Conservation (phyloP, 306 rosid species). For the Cyamopsis tetragonoloba region DNA sequence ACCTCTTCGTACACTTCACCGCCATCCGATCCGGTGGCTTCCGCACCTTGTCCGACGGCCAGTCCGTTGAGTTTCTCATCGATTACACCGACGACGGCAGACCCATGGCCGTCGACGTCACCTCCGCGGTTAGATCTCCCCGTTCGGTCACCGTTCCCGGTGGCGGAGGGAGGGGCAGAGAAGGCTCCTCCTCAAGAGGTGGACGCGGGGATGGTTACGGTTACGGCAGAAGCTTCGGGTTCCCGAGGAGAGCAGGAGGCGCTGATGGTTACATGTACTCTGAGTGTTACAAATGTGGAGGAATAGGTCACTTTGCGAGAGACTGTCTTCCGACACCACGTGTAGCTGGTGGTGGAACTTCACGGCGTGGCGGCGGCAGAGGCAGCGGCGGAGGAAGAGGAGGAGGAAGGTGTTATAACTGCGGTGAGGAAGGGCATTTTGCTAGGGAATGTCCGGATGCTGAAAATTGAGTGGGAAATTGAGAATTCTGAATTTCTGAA, state of each 20-base stretch:
- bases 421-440: slow-evolving; percentile 85
- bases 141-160: slow-evolving; percentile 13
- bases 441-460: slow-evolving; percentile 61
- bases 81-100: slow-evolving; percentile 53
- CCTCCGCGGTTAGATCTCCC: slow-evolving; percentile 34
- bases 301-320: slow-evolving; percentile 64
- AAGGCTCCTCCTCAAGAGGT: too few relatives aligned
- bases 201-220: slow-evolving; percentile 32
- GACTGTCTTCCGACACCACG: slow-evolving; percentile 44
- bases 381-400: slow-evolving; percentile 26
- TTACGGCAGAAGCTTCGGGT: slow-evolving; percentile 17
- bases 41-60: slow-evolving; percentile 61
- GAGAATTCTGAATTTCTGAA: background rate
- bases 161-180: slow-evolving; percentile 43
- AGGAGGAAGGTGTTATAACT: slow-evolving; percentile 51
- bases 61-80: slow-evolving; percentile 53
- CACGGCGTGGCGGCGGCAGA: slow-evolving; percentile 16
- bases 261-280: slow-evolving; percentile 33
- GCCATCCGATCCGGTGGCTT: slow-evolving; percentile 73
- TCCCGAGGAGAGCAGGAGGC: slow-evolving; percentile 17
- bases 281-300: slow-evolving; percentile 70
- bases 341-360: slow-evolving; percentile 23
- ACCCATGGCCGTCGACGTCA: slow-evolving; percentile 69
- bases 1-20: slow-evolving; percentile 83
- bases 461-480: slow-evolving; percentile 34